Evolutionary conservation across 2,329 filamentous ascomycete genomes (phyloP).

Genomic region (Cladosporium sphaerospermum): DNA sequence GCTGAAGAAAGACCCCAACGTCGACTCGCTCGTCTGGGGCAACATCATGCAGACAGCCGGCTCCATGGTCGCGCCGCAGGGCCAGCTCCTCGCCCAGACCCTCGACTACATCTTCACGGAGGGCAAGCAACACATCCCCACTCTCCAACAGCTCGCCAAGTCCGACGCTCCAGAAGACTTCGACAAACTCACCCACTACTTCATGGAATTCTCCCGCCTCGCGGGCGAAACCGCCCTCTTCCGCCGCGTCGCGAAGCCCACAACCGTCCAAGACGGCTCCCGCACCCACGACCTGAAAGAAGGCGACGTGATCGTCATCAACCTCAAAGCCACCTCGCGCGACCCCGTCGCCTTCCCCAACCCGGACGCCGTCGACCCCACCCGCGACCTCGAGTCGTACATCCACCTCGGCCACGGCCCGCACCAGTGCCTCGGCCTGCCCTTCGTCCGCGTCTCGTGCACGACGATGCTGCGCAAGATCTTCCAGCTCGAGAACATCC

Average conservation of each 20-base stretch:
- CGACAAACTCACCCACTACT: slow-evolving; percentile 46
- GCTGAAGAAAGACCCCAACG: slow-evolving; percentile 40
- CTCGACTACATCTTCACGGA: slow-evolving; percentile 52
- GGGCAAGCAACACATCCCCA: slow-evolving; percentile 42
- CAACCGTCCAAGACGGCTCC: slow-evolving; percentile 27
- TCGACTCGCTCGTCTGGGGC: slow-evolving; percentile 49
- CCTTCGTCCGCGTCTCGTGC: slow-evolving; percentile 38
- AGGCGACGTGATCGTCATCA: slow-evolving; percentile 38
- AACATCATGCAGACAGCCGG: slow-evolving; percentile 54
- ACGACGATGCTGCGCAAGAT: slow-evolving; percentile 43
- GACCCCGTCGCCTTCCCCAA: slow-evolving; percentile 38
- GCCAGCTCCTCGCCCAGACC: slow-evolving; percentile 52
- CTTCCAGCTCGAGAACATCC: slow-evolving; percentile 33
- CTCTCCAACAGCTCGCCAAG: slow-evolving; percentile 44
- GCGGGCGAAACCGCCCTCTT: slow-evolving; percentile 39
- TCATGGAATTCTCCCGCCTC: slow-evolving; percentile 40
- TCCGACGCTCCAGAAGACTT: slow-evolving; percentile 40
- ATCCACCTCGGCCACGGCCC: slow-evolving; percentile 39
- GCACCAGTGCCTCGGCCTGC: slow-evolving; percentile 39
- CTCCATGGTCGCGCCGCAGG: slow-evolving; percentile 52
- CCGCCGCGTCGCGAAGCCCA: slow-evolving; percentile 31
- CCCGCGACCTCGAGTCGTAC: slow-evolving; percentile 36
- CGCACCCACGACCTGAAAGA: slow-evolving; percentile 27
- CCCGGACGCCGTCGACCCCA: slow-evolving; percentile 26
- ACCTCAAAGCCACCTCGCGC: slow-evolving; percentile 37